Base-by-base conservation (phyloP, 2,329 filamentous ascomycete genomes). In the Trichoderma sp. region DNA sequence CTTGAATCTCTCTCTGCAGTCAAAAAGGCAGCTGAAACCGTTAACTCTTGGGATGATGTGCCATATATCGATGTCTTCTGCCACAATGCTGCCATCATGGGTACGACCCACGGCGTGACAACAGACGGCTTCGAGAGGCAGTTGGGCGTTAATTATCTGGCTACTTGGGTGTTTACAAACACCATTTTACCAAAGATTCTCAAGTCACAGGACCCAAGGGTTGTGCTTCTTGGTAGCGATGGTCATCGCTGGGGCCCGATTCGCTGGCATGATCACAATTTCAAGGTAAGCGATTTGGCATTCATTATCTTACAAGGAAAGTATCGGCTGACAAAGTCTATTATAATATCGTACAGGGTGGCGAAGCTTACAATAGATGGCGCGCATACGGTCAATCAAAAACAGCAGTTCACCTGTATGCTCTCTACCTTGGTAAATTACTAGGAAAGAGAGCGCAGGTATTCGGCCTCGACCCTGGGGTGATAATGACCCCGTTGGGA, bases 51-150 rank as follows among this genome's bases (percentile, higher is more conserved):
- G 72, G 58, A 66, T 12, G 71, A 73, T 67, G 70, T 74, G 4
- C 75, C 81, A 4, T 74, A 76, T 4, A 81, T 81, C 76, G 69
- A 76, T 6, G 79, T 85, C 18, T 72, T 86, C 11, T 75, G 85
- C 71, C 84, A 84, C 74, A 85, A 82, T 69, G 84, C 84, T 1
- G 84, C 79, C 12, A 74, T 85, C 24, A 84, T 84, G 81, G 80
- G 76, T 5, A 72, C 74, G 4, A 76, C 79, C 21, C 81, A 57
- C 4, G 53, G 24, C 9, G n/a, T 51, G n/a, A 51, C 43, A 51
- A 21, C 9, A 11, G 43, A 51, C 4, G 43, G 43, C 3, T 51
- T 51, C 1, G 43, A 51, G 43, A n/a, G 43, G 4, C 43, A 51
- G 9, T 21, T 51, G n/a, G 43, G 43, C 9, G 2, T 51, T 51